Evolutionary conservation across 208 protist species (phyloP).

Genomic region (Trichomonas gallinae): DNA sequence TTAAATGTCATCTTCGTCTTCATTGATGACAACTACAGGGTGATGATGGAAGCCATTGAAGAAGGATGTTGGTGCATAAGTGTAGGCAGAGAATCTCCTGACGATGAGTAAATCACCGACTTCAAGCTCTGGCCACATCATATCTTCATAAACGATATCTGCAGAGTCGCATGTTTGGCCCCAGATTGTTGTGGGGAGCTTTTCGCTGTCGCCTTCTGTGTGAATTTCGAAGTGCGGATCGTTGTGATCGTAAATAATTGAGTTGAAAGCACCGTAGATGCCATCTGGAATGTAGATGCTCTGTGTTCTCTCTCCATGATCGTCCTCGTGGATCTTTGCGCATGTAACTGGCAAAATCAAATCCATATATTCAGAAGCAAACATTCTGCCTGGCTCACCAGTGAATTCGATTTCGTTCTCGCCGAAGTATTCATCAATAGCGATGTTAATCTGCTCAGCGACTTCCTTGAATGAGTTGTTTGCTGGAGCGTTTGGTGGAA

Average conservation of each 20-base stretch:
- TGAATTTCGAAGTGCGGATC: background rate
- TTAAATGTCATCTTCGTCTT: background rate
- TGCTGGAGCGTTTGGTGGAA: background rate
- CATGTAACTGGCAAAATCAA: background rate
- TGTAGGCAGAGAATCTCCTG: background rate
- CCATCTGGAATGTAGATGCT: background rate
- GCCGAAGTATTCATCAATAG: background rate
- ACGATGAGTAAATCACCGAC: background rate
- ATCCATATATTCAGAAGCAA: slow-evolving; percentile 2
- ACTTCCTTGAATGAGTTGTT: background rate
- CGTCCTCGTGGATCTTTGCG: background rate
- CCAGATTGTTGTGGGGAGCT: background rate
- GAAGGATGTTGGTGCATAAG: background rate
- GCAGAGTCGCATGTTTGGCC: background rate
- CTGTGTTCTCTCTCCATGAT: background rate
- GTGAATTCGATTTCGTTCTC: background rate
- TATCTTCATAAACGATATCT: background rate
- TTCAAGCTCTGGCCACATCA: background rate
- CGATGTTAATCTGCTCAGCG: background rate
- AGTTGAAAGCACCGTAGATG: background rate
- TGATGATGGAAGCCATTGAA: background rate
- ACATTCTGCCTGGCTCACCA: background rate
- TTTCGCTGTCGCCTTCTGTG: background rate
- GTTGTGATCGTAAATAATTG: background rate
- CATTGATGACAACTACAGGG: background rate